Conservation (phyloP, 805 yeast genomes). For the Tetrapisispora iriomotensis region DNA sequence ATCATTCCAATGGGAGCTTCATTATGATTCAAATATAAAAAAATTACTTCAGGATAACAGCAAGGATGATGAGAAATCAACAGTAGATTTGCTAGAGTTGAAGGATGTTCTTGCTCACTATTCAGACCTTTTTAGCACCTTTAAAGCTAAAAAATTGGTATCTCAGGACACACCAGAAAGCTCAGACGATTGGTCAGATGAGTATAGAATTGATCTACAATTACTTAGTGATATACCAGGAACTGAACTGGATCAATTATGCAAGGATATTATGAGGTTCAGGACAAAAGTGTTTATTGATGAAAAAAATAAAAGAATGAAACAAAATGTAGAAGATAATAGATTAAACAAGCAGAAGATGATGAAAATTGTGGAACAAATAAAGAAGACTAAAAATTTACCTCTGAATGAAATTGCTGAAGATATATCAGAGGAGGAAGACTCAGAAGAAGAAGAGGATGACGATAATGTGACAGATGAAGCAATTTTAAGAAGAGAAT, state of each 20-base stretch:
- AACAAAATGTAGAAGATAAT: conserved; percentile 29
- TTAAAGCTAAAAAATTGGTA: neutral
- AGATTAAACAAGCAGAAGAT: conserved; percentile 19
- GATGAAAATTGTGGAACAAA: conserved; percentile 22
- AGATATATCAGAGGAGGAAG: conserved; percentile 12
- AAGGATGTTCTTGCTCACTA: neutral
- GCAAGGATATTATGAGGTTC: conserved; percentile 44
- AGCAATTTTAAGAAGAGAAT: conserved; percentile 5
- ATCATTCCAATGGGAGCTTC: conserved; percentile 6
- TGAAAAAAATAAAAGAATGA: conserved; percentile 42
- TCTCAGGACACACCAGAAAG: neutral
- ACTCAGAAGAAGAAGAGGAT: conserved; percentile 7
- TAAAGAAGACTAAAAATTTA: conserved; percentile 11
- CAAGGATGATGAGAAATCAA: neutral
- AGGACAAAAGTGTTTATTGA: conserved; percentile 44
- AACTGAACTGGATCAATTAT: conserved; percentile 21
- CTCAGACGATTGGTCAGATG: no score
- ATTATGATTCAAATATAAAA: conserved; percentile 2
- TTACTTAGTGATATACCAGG: conserved; percentile 25
- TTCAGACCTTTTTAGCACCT: neutral
- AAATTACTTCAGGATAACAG: neutral
- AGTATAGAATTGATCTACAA: conserved; percentile 22
- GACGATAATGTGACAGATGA: neutral
- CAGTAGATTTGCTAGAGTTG: neutral
- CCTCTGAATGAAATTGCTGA: conserved; percentile 7